phyloP scores from a whole-genome alignment of 2,329 filamentous ascomycete genomes.

The Aspergillus transmontanensis region DNA sequence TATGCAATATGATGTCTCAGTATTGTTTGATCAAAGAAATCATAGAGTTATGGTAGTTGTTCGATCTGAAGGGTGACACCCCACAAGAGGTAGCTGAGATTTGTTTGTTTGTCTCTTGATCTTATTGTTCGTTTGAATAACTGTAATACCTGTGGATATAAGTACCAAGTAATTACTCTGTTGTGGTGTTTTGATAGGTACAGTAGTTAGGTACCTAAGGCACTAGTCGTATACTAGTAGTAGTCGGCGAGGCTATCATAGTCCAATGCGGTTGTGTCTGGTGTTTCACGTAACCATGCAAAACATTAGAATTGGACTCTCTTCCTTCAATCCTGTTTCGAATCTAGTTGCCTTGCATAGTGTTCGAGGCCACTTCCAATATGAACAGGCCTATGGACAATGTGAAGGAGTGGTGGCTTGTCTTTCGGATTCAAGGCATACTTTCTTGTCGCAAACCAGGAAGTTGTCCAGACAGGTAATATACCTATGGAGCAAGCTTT shows the following conservation, averaged over 20 bases:
- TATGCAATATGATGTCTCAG: background rate
- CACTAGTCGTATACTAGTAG: background rate
- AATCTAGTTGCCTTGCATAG: background rate
- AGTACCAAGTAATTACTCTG: background rate
- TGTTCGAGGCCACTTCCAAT: background rate
- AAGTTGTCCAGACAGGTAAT: background rate
- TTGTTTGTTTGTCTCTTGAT: background rate
- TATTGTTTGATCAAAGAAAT: background rate
- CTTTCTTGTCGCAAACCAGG: background rate
- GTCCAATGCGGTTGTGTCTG: background rate
- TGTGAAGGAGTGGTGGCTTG: background rate
- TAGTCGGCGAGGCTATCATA: background rate
- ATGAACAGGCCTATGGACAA: background rate
- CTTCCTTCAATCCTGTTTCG: background rate
- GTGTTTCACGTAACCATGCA: background rate
- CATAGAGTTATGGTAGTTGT: background rate
- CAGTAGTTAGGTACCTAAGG: background rate
- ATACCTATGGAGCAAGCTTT: background rate
- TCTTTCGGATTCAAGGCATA: background rate
- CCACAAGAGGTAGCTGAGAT: background rate
- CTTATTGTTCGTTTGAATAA: background rate
- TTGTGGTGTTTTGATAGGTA: background rate
- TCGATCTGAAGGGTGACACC: background rate
- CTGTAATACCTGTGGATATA: background rate
- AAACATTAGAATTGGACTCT: background rate